Percentiles rank a stretch among this genome's conserved stretches.
These are phyloP conservation scores for Candida endomychidarum DNA, from an alignment of 805 yeast species.

Conservation along the genomic window DNA sequence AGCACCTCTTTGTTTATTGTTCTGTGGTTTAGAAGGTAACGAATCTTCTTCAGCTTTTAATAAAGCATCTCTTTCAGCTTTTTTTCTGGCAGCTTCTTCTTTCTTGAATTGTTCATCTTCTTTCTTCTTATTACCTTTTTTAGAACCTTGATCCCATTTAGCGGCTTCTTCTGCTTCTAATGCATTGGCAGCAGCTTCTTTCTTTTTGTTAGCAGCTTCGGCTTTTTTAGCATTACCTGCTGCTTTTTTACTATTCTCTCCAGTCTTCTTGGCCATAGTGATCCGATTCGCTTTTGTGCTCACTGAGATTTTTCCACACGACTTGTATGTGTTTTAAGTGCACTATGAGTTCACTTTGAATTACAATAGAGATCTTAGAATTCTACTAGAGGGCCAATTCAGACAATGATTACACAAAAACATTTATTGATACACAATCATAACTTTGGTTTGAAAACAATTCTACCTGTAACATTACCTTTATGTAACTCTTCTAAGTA, in stretches of 20 bases:
- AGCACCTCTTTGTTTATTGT: constrained; percentile 61
- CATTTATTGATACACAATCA: no score
- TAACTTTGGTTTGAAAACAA: constrained; percentile 32
- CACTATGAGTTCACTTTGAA: no score
- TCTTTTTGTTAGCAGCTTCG: constrained; percentile 58
- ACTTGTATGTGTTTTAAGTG: no score
- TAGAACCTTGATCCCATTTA: constrained; percentile 71
- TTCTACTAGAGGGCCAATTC: no score
- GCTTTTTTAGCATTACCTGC: constrained; percentile 69
- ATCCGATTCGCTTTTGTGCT: constrained; percentile 4
- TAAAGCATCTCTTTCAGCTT: constrained; percentile 76
- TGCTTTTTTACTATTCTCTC: constrained; percentile 55
- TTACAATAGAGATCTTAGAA: no score
- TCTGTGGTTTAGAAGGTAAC: constrained; percentile 55
- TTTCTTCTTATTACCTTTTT: constrained; percentile 68
- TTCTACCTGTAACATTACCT: constrained; percentile 43
- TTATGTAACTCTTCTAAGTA: constrained; percentile 32
- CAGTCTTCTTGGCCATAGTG: constrained; percentile 48
- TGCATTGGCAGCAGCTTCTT: constrained; percentile 47
- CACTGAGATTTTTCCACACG: no score
- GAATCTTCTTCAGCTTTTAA: constrained; percentile 64
- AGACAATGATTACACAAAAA: no score
- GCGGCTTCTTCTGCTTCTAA: constrained; percentile 56
- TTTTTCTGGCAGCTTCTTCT: constrained; percentile 74
- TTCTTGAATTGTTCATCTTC: constrained; percentile 66